Base-by-base conservation (phyloP, 805 yeast species). In the Metschnikowia proteae region DNA sequence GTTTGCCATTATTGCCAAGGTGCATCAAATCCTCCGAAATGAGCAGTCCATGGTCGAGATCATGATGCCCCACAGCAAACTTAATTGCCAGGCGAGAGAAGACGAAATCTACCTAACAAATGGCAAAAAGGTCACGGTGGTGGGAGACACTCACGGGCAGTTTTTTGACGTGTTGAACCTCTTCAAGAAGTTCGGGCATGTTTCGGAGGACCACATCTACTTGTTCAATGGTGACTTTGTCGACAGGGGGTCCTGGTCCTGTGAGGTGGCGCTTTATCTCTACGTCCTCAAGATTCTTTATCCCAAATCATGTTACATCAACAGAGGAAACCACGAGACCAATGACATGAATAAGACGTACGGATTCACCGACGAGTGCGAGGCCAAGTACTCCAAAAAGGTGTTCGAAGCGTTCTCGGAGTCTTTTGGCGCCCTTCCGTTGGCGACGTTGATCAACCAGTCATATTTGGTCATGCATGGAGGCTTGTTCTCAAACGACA, bases 61-160 rank as follows among this genome's bases (percentile, higher is more conserved):
- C 35, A 70, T 72, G 17, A 62, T 74, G 48, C 68, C 69, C 6
- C 72, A 70, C 46, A 59, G 67, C 4, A 51, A 66, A 47, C 49
- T 67, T 22, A 43, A 47, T 4, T 39, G 38, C 0, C 33, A 22
- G 27, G 40, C 30, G 5, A 34, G 38, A 3, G 51, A 47, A 1
- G 71, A 67, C 43, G 68, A 64, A 36, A 54, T 63, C 8, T 9
- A 64, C 8, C 57, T 66, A 37, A 48, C 52, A 5, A 49, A 50
- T 11, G 69, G 74, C 61, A 66, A 72, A 47, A 78, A 71, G 51
- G 74, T 92, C 41, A 88, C 97, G 0, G 87, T 94, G 7, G 94
- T 96, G 58, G 99, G 99, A 56, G 99, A 94, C 66, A 92, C 97
- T 0, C 99, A 94, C 65, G 99, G 99, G 36, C 99, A 94, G 68